phyloP scores from a whole-genome alignment of 805 yeast species.

The Saccharomycopsis amapae region DNA sequence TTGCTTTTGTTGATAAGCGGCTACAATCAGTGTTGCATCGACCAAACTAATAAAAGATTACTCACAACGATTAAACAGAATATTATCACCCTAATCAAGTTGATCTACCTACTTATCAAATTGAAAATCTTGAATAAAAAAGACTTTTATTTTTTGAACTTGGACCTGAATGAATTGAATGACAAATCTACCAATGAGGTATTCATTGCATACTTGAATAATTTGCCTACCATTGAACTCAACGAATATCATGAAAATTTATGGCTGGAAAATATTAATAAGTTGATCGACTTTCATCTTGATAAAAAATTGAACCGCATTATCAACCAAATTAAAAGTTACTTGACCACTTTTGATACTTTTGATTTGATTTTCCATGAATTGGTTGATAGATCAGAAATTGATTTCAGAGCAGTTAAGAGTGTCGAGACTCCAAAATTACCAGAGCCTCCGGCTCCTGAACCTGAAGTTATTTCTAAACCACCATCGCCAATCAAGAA shows the following conservation, averaged over 20 bases:
- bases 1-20: slow-evolving; percentile 2
- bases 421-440: neutral
- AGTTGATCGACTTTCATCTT: slow-evolving; percentile 6
- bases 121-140: slow-evolving; percentile 11
- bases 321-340: slow-evolving; percentile 14
- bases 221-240: neutral
- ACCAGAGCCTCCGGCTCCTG: neutral
- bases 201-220: neutral
- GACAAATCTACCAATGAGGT: neutral
- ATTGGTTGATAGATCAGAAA: slow-evolving; percentile 12
- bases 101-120: slow-evolving; percentile 6
- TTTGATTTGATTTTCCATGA: slow-evolving; percentile 20
- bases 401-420: slow-evolving; percentile 6
- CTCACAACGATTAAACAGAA: slow-evolving; percentile 2
- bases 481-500: neutral
- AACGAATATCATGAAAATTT: neutral
- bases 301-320: slow-evolving; percentile 15
- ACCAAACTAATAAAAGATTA: neutral
- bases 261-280: slow-evolving; percentile 6
- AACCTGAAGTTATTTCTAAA: neutral
- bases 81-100: slow-evolving; percentile 1
- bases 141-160: slow-evolving; percentile 12
- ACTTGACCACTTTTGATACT: slow-evolving; percentile 18
- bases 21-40: neutral
- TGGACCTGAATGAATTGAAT: neutral